Percentiles rank a stretch among this genome's conserved stretches.
Conservation (phyloP, 257 asterid genomes). For the Euphrasia confusa region DNA sequence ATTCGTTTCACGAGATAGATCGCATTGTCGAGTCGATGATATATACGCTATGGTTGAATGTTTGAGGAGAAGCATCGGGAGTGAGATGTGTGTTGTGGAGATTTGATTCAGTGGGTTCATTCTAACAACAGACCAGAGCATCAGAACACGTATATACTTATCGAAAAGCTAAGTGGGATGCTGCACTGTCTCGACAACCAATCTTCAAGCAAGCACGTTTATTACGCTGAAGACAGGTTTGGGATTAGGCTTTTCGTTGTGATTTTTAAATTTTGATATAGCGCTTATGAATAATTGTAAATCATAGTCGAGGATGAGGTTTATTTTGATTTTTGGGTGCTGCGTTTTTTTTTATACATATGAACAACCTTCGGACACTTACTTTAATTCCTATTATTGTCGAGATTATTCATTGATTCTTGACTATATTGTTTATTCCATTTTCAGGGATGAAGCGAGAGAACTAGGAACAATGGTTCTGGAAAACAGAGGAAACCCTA, state of each 20-base stretch:
- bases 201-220: slow-evolving; percentile 50
- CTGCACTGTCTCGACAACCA: slow-evolving; percentile 57
- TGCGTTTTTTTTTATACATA: no score
- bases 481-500: slow-evolving; percentile 22
- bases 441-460: slow-evolving; percentile 69
- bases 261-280: slow-evolving; percentile 2
- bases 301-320: not conserved
- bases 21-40: slow-evolving; percentile 27
- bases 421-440: not conserved
- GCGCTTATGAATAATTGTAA: no score
- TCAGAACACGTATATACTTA: no score
- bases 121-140: no score
- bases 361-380: no score
- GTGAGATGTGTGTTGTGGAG: slow-evolving; percentile 12
- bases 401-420: not conserved
- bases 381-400: not conserved
- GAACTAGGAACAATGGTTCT: slow-evolving; percentile 40
- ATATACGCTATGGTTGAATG: slow-evolving; percentile 25
- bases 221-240: slow-evolving; percentile 81
- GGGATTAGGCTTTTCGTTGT: slow-evolving; percentile 15
- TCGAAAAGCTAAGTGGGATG: slow-evolving; percentile 49
- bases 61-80: slow-evolving; percentile 22
- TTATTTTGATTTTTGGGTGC: no score
- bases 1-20: slow-evolving; percentile 43
- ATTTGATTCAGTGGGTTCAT: not conserved